Evolutionary conservation across 371 early-diverging fungal species (phyloP).

Genomic region (Haplosporangium sp.): DNA sequence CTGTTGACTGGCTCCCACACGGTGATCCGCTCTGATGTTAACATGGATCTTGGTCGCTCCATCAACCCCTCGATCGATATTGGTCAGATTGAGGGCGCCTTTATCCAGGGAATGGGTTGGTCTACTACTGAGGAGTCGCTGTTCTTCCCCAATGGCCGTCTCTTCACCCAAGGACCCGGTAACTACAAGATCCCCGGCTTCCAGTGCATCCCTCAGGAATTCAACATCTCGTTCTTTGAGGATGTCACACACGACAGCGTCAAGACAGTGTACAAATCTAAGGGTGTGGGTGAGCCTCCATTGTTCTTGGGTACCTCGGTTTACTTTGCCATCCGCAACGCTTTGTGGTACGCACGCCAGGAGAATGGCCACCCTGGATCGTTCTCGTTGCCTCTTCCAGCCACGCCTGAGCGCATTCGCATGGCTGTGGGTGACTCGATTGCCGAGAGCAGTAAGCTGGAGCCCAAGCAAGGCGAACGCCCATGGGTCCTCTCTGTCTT

Average conservation of each 20-base stretch:
- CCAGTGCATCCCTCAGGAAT: constrained; percentile 79
- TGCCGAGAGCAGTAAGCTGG: constrained; percentile 40
- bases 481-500: constrained; percentile 49
- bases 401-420: constrained; percentile 78
- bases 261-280: constrained; percentile 78
- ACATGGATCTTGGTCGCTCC: not conserved
- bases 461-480: constrained; percentile 49
- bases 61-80: constrained; percentile 5
- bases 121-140: not conserved
- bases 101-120: not conserved
- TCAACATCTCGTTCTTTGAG: constrained; percentile 72
- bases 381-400: constrained; percentile 71
- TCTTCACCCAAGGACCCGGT: constrained; percentile 71
- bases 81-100: constrained; percentile 4
- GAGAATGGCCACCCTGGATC: constrained; percentile 57
- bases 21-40: not conserved
- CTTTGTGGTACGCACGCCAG: constrained; percentile 68
- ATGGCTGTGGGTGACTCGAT: constrained; percentile 72
- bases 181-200: constrained; percentile 86
- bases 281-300: constrained; percentile 89
- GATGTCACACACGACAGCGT: constrained; percentile 64
- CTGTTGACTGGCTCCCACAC: not conserved
- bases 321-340: constrained; percentile 80
- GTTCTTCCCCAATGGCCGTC: not conserved
- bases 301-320: constrained; percentile 80